Evolutionary conservation across 2,329 filamentous ascomycete species (phyloP).

Genomic region (Colletotrichum viniferum): DNA sequence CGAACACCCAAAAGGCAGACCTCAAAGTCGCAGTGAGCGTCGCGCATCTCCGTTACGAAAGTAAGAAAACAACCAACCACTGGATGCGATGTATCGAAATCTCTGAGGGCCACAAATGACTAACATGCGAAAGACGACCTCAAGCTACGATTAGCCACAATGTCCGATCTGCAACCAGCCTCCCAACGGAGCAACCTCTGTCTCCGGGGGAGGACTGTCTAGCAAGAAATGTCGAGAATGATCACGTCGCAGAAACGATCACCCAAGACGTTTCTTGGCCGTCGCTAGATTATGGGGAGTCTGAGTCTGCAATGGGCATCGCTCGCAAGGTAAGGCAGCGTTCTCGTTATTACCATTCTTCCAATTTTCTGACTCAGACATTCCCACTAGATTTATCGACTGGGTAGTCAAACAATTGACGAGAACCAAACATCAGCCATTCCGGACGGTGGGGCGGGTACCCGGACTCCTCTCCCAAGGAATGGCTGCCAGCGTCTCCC

Average conservation of each 20-base stretch:
- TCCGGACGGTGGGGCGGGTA: not conserved
- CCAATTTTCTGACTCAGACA: not conserved
- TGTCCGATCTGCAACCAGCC: not conserved
- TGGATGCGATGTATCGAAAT: not conserved
- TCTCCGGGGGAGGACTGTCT: not conserved
- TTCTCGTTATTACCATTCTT: fast-evolving
- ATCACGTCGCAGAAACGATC: not conserved
- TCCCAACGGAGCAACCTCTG: not conserved
- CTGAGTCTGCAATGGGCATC: not conserved
- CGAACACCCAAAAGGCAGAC: not conserved
- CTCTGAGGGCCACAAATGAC: not conserved
- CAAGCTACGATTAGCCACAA: not conserved
- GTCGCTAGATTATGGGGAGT: not conserved
- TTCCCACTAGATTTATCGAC: not conserved
- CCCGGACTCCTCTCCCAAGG: not conserved
- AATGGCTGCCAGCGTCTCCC: not conserved
- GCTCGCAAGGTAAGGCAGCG: not conserved
- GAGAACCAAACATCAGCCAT: not conserved
- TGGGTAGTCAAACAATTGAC: not conserved
- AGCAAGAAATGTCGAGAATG: fast-evolving
- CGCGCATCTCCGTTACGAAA: not conserved
- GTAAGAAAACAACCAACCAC: not conserved
- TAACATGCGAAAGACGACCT: not conserved
- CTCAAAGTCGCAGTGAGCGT: not conserved
- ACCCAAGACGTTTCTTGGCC: not conserved